Percentiles rank a stretch among this genome's conserved stretches.
phyloP scores from a whole-genome alignment of 2,329 filamentous ascomycete species.

The Exophiala lecanii-corni region DNA sequence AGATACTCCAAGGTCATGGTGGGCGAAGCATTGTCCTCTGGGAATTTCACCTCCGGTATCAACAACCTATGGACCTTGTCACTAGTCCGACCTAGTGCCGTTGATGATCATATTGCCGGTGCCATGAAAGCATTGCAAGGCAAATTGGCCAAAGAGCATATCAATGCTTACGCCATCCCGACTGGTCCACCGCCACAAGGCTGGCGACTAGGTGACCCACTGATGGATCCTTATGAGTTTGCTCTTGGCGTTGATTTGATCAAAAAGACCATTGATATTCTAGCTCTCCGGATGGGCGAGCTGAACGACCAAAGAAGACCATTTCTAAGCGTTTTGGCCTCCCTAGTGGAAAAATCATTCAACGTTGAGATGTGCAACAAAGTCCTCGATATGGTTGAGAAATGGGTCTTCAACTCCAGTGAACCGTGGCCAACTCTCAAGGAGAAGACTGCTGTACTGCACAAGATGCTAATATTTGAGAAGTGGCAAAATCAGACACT shows the following conservation, averaged over 20 bases:
- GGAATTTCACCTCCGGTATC: conserved; percentile 80
- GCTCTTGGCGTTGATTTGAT: conserved; percentile 88
- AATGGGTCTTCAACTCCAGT: conserved; percentile 92
- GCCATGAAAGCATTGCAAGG: conserved; percentile 91
- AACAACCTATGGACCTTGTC: conserved; percentile 92
- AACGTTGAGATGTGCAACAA: conserved; percentile 84
- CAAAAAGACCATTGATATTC: conserved; percentile 90
- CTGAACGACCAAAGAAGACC: conserved; percentile 86
- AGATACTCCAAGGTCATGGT: conserved; percentile 74
- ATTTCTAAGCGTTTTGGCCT: conserved; percentile 91
- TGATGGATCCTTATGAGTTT: conserved; percentile 68
- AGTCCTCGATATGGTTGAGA: conserved; percentile 87
- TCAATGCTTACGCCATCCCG: conserved; percentile 61
- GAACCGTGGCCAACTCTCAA: conserved; percentile 96
- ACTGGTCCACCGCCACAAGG: conserved; percentile 32
- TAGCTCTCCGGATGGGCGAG: conserved; percentile 85
- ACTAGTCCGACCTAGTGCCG: conserved; percentile 74
- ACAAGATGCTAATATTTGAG: conserved; percentile 98
- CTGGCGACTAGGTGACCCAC: conserved; percentile 38
- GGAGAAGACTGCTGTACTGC: conserved; percentile 97
- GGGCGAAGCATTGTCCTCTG: conserved; percentile 76
- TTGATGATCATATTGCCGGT: conserved; percentile 80
- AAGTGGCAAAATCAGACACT: conserved; percentile 75
- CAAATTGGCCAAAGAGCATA: conserved; percentile 90
- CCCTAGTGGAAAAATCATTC: conserved; percentile 89